Percentiles rank a stretch among this genome's conserved stretches.
These are phyloP conservation scores for Tuber calosporum DNA, from an alignment of 495 filamentous ascomycete species.

Conservation along the genomic window DNA sequence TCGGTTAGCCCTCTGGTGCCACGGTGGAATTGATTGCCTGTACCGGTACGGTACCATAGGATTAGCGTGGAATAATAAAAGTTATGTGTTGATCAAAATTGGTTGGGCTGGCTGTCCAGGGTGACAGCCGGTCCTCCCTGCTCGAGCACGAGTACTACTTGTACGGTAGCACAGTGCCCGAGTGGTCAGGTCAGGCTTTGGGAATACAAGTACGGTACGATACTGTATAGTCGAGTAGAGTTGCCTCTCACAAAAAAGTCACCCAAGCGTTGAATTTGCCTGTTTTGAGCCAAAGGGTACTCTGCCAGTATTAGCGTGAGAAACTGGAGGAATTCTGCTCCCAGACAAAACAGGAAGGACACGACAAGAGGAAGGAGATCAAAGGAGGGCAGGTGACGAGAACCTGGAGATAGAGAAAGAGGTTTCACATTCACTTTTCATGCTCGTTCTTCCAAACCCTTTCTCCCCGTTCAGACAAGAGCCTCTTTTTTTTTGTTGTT, in stretches of 20 bases:
- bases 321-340: slow-evolving; percentile 9
- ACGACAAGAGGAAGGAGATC: slow-evolving; percentile 3
- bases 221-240: too few relatives aligned
- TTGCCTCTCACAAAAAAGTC: neutral
- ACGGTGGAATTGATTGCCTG: neutral
- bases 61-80: neutral
- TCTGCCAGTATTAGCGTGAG: slow-evolving; percentile 13
- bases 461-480: slow-evolving; percentile 40
- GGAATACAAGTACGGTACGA: too few relatives aligned
- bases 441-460: slow-evolving; percentile 32
- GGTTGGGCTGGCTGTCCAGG: neutral
- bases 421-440: slow-evolving; percentile 24
- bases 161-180: too few relatives aligned
- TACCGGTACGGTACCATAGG: neutral
- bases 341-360: neutral
- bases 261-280: slow-evolving; percentile 29
- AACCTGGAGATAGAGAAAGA: slow-evolving; percentile 17
- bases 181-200: neutral
- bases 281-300: slow-evolving; percentile 11
- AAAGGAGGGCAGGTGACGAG: slow-evolving; percentile 16
- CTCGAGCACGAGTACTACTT: too few relatives aligned
- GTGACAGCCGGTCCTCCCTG: neutral
- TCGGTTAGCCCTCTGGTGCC: neutral
- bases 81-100: neutral
- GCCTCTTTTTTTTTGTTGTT: slow-evolving; percentile 43